Evolutionary conservation across 2,329 filamentous ascomycete genomes (phyloP).

Genomic region (Beauveria brongniartii): DNA sequence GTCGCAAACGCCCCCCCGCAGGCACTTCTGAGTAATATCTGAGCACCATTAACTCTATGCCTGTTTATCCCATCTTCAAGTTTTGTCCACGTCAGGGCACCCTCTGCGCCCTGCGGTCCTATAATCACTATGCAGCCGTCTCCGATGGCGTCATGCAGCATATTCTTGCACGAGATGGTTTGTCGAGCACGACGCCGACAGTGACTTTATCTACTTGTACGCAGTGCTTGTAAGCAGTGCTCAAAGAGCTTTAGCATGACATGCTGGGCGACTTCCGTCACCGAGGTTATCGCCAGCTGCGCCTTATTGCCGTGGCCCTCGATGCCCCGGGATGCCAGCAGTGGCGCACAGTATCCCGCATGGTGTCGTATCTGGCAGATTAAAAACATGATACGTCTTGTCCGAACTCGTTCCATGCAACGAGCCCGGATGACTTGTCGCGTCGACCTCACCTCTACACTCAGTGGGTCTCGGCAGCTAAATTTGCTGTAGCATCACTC

Average conservation of each 20-base stretch:
- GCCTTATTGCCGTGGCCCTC: not conserved
- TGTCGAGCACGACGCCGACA: not conserved
- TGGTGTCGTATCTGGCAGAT: not conserved
- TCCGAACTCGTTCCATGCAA: not conserved
- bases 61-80: not conserved
- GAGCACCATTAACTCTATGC: not conserved
- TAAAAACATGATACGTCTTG: not conserved
- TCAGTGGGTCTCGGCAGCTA: not conserved
- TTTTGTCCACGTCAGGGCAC: not conserved
- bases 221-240: not conserved
- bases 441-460: not conserved
- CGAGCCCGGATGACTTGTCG: not conserved
- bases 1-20: constrained; percentile 4
- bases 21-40: constrained; percentile 3
- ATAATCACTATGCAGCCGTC: not conserved
- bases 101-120: not conserved
- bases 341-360: not conserved
- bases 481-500: not conserved
- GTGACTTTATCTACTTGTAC: not conserved
- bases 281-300: not conserved
- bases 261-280: not conserved
- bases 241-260: not conserved
- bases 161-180: not conserved
- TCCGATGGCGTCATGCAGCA: constrained; percentile 3
- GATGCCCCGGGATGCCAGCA: not conserved